phyloP scores from a whole-genome alignment of 139 green algal genomes.

The Nannochloris sp. region DNA sequence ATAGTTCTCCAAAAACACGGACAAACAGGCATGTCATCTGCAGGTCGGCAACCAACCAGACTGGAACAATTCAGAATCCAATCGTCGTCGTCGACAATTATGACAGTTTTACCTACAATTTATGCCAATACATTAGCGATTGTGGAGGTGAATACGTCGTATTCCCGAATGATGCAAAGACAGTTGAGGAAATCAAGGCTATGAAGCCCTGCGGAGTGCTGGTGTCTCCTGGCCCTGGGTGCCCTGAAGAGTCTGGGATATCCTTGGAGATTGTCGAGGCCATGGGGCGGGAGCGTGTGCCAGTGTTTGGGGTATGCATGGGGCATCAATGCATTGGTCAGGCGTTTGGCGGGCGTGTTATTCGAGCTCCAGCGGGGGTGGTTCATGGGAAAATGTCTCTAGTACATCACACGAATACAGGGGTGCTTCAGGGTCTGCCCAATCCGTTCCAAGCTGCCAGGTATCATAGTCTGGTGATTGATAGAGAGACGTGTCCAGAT shows the following conservation, averaged over 20 bases:
- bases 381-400: conserved; percentile 96
- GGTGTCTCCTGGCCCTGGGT: conserved; percentile 86
- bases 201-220: conserved; percentile 86
- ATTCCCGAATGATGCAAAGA: conserved; percentile 93
- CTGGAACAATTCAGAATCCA: conserved; percentile 11
- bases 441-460: conserved; percentile 78
- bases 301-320: conserved; percentile 98
- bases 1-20: too few species aligned
- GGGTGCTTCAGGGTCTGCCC: conserved; percentile 61
- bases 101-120: conserved; percentile 97
- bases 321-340: conserved; percentile 98
- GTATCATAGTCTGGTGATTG: conserved; percentile 94
- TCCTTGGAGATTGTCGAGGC: conserved; percentile 73
- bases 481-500: conserved; percentile 74
- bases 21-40: too few species aligned
- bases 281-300: conserved; percentile 66
- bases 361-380: conserved; percentile 81
- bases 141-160: conserved; percentile 82
- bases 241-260: conserved; percentile 89
- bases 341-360: conserved; percentile 61
- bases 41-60: too few species aligned
- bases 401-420: conserved; percentile 73
- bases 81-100: conserved; percentile 98
- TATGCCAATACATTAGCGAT: conserved; percentile 94
- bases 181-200: conserved; percentile 69